Base-by-base conservation (phyloP, 116 monocot genomes). In the Phalaenopsis hybrid region DNA sequence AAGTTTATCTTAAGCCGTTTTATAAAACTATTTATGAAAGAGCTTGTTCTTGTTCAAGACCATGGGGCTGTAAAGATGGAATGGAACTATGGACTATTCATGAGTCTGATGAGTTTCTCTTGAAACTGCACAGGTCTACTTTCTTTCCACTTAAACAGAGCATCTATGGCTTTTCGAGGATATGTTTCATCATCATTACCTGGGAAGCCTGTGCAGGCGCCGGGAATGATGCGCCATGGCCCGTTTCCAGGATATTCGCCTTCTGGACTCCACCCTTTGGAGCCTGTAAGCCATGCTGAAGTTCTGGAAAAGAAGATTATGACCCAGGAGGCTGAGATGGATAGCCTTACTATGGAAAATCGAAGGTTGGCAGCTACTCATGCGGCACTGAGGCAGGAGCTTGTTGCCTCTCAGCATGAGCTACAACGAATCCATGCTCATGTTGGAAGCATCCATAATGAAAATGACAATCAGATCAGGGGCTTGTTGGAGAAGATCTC, bases 151-250 rank as follows among this genome's bases (percentile, higher is more conserved):
- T n/a, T 28, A 4, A 18, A 20, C 75, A n/a, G n/a, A 75, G 10
- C 45, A n/a, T 28, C 18, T 21, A 95, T 95, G 95, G 81, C 86
- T 84, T 63, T 83, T 11, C 86, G 88, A 82, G 92, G 90, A 37
- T 81, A 79, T 73, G 9, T 85, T 46, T 46, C 75, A 46, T 75
- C 75, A 45, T 81, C 82, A 50, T 86, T 76, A 74, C 86, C 85
- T 41, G 84, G 89, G 28, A 87, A 70, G 28, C 21, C 83, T 45
- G 83, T 81, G 44, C 90, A 92, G 82, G 90, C 89, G 63, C 85
- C 96, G 4, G 90, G 93, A 63, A 87, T 89, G 87, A 88, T 92
- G 92, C 91, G 86, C 28, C 87, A 93, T 85, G 96, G 86, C 43
- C 85, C 96, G 17, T 82, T 85, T 77, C 89, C 89, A 82, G 75